Percentiles rank a stretch among this genome's conserved stretches.
These are phyloP conservation scores for Acidiella bohemica DNA, from an alignment of 495 filamentous ascomycete genomes.

Conservation along the genomic window DNA sequence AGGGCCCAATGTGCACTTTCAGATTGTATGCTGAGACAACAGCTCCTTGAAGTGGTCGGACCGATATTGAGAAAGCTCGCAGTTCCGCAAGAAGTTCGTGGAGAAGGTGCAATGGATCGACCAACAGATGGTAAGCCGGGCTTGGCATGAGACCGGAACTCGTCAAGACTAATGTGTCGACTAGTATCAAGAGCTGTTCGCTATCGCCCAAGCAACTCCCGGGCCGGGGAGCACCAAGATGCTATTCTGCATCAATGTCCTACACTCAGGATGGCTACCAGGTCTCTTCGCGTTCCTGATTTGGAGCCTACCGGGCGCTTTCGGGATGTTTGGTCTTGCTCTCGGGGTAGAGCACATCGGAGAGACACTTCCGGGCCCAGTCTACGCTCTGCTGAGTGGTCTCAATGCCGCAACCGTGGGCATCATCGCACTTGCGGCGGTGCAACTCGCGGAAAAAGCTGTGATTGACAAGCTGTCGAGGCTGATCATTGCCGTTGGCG, in stretches of 20 bases:
- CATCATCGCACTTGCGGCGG: constrained; percentile 64
- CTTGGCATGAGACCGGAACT: neutral
- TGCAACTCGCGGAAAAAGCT: constrained; percentile 58
- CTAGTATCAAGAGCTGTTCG: constrained; percentile 67
- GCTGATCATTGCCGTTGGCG: constrained; percentile 56
- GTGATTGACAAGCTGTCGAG: constrained; percentile 61
- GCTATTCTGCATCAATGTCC: constrained; percentile 56
- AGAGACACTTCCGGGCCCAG: constrained; percentile 46
- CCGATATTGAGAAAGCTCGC: constrained; percentile 63
- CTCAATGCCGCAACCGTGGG: constrained; percentile 70
- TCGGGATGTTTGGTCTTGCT: constrained; percentile 62
- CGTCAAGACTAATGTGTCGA: neutral
- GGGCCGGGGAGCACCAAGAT: constrained; percentile 73
- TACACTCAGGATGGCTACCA: constrained; percentile 48
- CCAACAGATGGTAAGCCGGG: constrained; percentile 40
- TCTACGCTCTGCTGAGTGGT: constrained; percentile 64
- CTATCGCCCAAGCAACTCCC: constrained; percentile 59
- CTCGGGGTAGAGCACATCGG: constrained; percentile 51
- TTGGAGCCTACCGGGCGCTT: constrained; percentile 65
- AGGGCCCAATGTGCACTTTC: constrained; percentile 12
- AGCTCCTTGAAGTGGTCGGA: constrained; percentile 28
- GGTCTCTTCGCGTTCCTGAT: constrained; percentile 53
- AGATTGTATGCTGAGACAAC: constrained; percentile 1
- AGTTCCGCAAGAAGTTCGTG: constrained; percentile 52
- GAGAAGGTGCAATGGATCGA: constrained; percentile 54